Evolutionary conservation across 805 yeast species (phyloP).

Genomic region (Teunomyces cretensis): DNA sequence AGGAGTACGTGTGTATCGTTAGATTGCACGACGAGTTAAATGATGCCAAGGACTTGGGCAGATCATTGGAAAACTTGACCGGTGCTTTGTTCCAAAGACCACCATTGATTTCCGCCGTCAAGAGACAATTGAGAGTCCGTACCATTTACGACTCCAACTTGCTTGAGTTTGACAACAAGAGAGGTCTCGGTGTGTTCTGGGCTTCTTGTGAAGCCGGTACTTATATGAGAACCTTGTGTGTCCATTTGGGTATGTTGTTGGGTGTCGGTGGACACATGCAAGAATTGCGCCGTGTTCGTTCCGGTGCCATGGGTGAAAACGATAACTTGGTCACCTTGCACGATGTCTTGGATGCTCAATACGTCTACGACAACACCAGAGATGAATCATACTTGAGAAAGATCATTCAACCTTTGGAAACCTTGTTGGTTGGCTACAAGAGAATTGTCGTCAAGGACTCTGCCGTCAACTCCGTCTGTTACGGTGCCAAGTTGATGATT

Average conservation of each 20-base stretch:
- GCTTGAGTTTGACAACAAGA: slow-evolving; percentile 94
- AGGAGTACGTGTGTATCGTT: slow-evolving; percentile 97
- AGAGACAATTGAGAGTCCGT: slow-evolving; percentile 97
- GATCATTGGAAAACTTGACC: slow-evolving; percentile 88
- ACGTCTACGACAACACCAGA: slow-evolving; percentile 94
- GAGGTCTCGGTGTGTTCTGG: slow-evolving; percentile 98
- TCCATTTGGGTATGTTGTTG: slow-evolving; percentile 94
- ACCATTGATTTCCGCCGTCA: slow-evolving; percentile 97
- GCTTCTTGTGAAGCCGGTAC: slow-evolving; percentile 99
- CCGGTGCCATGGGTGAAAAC: slow-evolving; percentile 90
- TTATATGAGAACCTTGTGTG: slow-evolving; percentile 98
- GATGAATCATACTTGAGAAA: slow-evolving; percentile 95
- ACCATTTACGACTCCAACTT: slow-evolving; percentile 95
- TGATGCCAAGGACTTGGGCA: slow-evolving; percentile 85
- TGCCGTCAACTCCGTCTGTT: slow-evolving; percentile 97
- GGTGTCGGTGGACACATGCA: slow-evolving; percentile 99
- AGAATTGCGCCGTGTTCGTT: slow-evolving; percentile 98
- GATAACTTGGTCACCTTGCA: slow-evolving; percentile 94
- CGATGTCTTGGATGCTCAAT: slow-evolving; percentile 97
- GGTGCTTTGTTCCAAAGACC: slow-evolving; percentile 99
- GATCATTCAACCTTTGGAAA: slow-evolving; percentile 92
- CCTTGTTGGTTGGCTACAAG: slow-evolving; percentile 90
- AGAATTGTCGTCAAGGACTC: slow-evolving; percentile 92
- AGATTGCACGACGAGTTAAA: slow-evolving; percentile 91
- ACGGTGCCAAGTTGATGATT: slow-evolving; percentile 98